Base-by-base conservation (phyloP, 768 basidiomycete species). In the Trametes meyenii region DNA sequence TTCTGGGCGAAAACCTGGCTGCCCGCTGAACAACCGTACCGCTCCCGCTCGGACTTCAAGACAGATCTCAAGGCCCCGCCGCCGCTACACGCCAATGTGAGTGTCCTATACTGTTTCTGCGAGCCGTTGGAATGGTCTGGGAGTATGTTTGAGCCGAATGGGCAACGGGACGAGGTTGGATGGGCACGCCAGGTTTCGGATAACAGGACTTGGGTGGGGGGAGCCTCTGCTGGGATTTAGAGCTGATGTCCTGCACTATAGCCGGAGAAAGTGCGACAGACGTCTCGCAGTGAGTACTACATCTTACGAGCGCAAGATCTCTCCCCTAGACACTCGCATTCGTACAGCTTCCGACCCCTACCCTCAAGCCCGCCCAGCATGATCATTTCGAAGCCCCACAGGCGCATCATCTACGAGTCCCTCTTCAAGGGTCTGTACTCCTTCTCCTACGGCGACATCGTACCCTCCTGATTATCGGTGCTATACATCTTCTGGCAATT, bases 311-410 rank as follows among this genome's bases (percentile, higher is more conserved):
- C 7, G 14, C 13, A 49, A 13, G 16, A 14, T 11, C 26, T 21
- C 48, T 6, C 43, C n/a, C 42, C n/a, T 26, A 21, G 35, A 19
- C 5, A 38, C 42, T 21, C 44, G 19, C 44, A 29, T 23, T 46
- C 23, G 21, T 36, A 10, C 61, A 76, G 76, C 73, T 72, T 65
- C 73, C 73, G 67, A 72, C 70, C 63, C 64, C 62, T 59, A 69
- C 56, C 35, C 54, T 61, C 64, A 63, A 50, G 59, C 60, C 68
- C 64, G 72, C 75, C 74, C 76, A 91, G 75, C 80, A 99, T 99
- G 96, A 89, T 99, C 71, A 98, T 99, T 77, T 83, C 92, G 73
- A 99, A 99, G 84, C 74, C 89, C 78, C 92, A 98, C 85, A 85
- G 89, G 80, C 92, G 93, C 73, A 77, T 84, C 76, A 98, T 99